Conservation (phyloP, 2,329 filamentous ascomycete genomes). For the Ustulina deusta region DNA sequence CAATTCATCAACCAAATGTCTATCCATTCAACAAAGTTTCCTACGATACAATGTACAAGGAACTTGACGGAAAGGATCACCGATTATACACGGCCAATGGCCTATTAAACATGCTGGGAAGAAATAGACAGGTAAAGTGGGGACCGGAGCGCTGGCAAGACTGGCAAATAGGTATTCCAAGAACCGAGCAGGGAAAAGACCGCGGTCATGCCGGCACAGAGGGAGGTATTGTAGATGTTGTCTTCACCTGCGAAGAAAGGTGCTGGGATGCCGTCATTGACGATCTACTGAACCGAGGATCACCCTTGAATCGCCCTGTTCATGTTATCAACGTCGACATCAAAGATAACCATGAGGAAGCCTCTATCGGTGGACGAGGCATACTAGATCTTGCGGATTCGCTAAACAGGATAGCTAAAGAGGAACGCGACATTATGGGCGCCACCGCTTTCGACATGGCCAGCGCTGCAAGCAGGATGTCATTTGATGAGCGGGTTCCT, state of each 20-base stretch:
- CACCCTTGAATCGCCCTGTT: conserved; percentile 89
- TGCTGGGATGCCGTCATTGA: conserved; percentile 99
- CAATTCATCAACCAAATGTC: conserved; percentile 93
- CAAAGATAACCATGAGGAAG: conserved; percentile 97
- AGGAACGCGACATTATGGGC: conserved; percentile 78
- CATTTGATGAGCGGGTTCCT: conserved; percentile 93
- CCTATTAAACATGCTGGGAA: conserved; percentile 92
- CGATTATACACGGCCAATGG: conserved; percentile 92
- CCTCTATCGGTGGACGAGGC: conserved; percentile 86
- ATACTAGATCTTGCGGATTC: conserved; percentile 91
- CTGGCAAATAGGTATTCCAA: conserved; percentile 88
- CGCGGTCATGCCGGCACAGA: conserved; percentile 85
- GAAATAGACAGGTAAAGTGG: conserved; percentile 93
- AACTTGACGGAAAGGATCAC: conserved; percentile 86
- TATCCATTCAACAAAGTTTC: conserved; percentile 98
- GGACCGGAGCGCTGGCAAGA: conserved; percentile 98
- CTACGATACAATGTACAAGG: conserved; percentile 93
- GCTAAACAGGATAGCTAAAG: conserved; percentile 81
- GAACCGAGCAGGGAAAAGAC: conserved; percentile 80
- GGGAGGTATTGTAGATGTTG: conserved; percentile 89
- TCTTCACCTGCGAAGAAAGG: conserved; percentile 96
- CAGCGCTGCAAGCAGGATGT: conserved; percentile 72
- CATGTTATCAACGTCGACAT: conserved; percentile 99
- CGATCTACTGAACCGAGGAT: conserved; percentile 86
- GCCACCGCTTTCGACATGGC: conserved; percentile 76